Percentiles rank a stretch among this genome's conserved stretches.
Conservation (phyloP, 2,329 filamentous ascomycete species). For the Cytospora paraplurivora region DNA sequence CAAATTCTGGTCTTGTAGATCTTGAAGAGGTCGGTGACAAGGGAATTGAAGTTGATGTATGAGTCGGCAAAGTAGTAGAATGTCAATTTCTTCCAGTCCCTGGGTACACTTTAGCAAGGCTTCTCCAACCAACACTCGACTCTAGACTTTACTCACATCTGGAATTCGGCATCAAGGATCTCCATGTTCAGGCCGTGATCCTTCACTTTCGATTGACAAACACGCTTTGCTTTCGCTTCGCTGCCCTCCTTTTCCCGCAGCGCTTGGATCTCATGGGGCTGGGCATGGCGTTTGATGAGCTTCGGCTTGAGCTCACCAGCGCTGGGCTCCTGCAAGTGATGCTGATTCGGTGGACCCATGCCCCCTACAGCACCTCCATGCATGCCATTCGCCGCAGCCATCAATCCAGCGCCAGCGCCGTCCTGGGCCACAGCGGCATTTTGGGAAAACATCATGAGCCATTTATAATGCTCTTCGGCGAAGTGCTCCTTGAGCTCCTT, state of each 20-base stretch:
- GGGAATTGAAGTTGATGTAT: constrained; percentile 98
- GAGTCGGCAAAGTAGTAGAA: constrained; percentile 99
- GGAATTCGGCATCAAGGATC: constrained; percentile 96
- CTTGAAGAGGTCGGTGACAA: constrained; percentile 97
- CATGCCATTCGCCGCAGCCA: constrained; percentile 64
- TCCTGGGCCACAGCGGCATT: constrained; percentile 67
- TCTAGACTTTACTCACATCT: constrained; percentile 74
- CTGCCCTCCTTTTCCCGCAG: constrained; percentile 95
- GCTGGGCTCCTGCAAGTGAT: constrained; percentile 71
- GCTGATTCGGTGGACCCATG: constrained; percentile 74
- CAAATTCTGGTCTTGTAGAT: constrained; percentile 99
- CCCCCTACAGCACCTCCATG: constrained; percentile 74
- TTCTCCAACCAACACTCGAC: background rate
- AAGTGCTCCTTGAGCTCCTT: constrained; percentile 90
- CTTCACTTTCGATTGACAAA: constrained; percentile 94
- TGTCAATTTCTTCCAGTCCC: constrained; percentile 98
- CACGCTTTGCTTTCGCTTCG: constrained; percentile 94
- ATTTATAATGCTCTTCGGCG: constrained; percentile 94
- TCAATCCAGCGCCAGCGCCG: constrained; percentile 61
- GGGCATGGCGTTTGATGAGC: constrained; percentile 92
- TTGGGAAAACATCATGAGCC: constrained; percentile 98
- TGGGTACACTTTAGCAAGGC: constrained; percentile 41
- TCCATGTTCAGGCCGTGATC: constrained; percentile 97
- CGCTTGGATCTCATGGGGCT: constrained; percentile 84
- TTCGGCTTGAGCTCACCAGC: constrained; percentile 86